Percentiles rank a stretch among this genome's conserved stretches.
Evolutionary conservation across 345 rosid genomes (phyloP).

Genomic region (Hypericum androsaemum): DNA sequence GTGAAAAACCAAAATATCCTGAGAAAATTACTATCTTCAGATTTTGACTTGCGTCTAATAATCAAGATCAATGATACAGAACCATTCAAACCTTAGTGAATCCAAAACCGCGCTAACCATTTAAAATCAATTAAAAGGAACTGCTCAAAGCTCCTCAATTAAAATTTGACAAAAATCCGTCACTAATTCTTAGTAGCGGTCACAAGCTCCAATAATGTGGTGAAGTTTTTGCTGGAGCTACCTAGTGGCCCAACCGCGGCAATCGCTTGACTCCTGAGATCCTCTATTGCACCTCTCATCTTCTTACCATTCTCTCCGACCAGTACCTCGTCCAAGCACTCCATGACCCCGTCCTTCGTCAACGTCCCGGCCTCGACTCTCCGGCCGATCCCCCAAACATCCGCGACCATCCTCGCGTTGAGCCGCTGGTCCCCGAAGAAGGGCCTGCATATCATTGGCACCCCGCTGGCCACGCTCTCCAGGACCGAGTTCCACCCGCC

Average conservation of each 20-base stretch:
- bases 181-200: not conserved
- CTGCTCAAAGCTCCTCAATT: no score
- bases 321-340: slow-evolving; percentile 24
- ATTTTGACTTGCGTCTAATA: no score
- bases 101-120: no score
- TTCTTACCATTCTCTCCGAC: slow-evolving; percentile 23
- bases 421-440: slow-evolving; percentile 49
- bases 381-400: slow-evolving; percentile 51
- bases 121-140: no score
- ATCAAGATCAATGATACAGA: no score
- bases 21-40: no score
- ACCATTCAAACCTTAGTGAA: no score
- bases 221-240: slow-evolving; percentile 28
- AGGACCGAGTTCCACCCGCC: slow-evolving; percentile 63
- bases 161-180: not conserved
- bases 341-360: slow-evolving; percentile 19
- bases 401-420: slow-evolving; percentile 37
- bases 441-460: slow-evolving; percentile 73
- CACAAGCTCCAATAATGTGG: slow-evolving; percentile 17
- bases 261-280: slow-evolving; percentile 22
- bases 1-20: no score
- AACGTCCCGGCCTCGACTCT: slow-evolving; percentile 35
- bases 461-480: slow-evolving; percentile 55
- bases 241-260: slow-evolving; percentile 28
- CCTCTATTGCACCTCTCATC: slow-evolving; percentile 24